Evolutionary conservation across 1,139 yeast species (phyloP).

Genomic region (Scheffersomyces segobiensis): DNA sequence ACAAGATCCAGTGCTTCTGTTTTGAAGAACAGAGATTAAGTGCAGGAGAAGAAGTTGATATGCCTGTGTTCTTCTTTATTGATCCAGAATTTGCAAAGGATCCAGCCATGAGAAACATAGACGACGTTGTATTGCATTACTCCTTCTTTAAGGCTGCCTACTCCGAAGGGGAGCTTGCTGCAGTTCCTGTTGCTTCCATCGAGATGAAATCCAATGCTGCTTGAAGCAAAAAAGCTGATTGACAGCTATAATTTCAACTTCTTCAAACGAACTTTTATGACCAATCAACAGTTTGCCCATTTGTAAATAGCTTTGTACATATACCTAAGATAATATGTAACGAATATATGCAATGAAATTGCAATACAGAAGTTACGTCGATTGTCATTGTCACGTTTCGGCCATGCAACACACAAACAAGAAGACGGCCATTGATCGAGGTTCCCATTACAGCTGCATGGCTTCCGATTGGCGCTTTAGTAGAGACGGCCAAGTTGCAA

Average conservation of each 20-base stretch:
- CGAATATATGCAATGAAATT: not conserved
- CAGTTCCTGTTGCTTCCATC: slow-evolving; percentile 34
- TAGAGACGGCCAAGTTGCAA: not conserved
- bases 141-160: slow-evolving; percentile 81
- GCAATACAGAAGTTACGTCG: not conserved
- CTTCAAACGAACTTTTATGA: not conserved
- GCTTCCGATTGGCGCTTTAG: not conserved
- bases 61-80: slow-evolving; percentile 98
- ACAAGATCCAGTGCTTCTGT: slow-evolving; percentile 96
- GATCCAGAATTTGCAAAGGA: slow-evolving; percentile 98
- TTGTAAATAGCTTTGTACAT: not conserved
- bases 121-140: slow-evolving; percentile 87
- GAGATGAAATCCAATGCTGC: slow-evolving; percentile 18
- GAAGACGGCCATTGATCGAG: not conserved
- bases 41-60: slow-evolving; percentile 98
- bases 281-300: not conserved
- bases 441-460: not conserved
- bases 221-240: not conserved
- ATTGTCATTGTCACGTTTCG: not conserved
- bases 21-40: slow-evolving; percentile 92
- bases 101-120: slow-evolving; percentile 88
- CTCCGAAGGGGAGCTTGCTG: slow-evolving; percentile 46
- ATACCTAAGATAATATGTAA: not conserved
- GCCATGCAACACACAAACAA: not conserved
- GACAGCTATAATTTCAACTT: not conserved